Conservation (phyloP, 177 flowering plant species). For the Vitis hybrid region DNA sequence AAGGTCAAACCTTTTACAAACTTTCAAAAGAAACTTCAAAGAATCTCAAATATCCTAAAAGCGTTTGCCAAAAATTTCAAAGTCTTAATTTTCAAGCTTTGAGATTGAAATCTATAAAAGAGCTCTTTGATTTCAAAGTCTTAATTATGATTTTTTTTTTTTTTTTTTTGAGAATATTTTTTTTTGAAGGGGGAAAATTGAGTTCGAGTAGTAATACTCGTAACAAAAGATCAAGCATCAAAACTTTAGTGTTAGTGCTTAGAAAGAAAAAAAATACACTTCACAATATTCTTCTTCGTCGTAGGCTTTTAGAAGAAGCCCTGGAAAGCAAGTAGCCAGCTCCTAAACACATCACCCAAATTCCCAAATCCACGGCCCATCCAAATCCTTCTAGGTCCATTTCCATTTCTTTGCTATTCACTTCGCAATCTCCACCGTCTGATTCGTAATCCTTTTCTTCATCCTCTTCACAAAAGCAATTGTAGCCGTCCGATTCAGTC, state of each 20-base stretch:
- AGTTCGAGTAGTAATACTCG: no score
- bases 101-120: no score
- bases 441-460: constrained; percentile 13
- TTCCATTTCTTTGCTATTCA: constrained; percentile 25
- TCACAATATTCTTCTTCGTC: constrained; percentile 28
- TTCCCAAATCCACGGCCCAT: constrained; percentile 85
- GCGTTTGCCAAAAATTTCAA: no score
- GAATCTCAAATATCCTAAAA: no score
- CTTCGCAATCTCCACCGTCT: constrained; percentile 28
- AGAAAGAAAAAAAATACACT: not conserved
- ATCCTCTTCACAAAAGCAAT: constrained; percentile 22
- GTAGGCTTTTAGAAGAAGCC: constrained; percentile 48
- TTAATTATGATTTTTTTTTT: no score
- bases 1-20: no score
- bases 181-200: no score
- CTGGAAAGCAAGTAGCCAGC: constrained; percentile 65
- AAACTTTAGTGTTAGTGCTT: not conserved
- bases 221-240: not conserved
- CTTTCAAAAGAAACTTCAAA: no score
- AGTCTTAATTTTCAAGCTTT: no score
- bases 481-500: constrained; percentile 23
- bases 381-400: constrained; percentile 49
- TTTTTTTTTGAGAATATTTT: no score
- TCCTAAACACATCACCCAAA: constrained; percentile 76
- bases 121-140: no score